These are phyloP conservation scores for Coniferiporia sulphurascens DNA, from an alignment of 1,284 basidiomycete species.

Conservation along the genomic window DNA sequence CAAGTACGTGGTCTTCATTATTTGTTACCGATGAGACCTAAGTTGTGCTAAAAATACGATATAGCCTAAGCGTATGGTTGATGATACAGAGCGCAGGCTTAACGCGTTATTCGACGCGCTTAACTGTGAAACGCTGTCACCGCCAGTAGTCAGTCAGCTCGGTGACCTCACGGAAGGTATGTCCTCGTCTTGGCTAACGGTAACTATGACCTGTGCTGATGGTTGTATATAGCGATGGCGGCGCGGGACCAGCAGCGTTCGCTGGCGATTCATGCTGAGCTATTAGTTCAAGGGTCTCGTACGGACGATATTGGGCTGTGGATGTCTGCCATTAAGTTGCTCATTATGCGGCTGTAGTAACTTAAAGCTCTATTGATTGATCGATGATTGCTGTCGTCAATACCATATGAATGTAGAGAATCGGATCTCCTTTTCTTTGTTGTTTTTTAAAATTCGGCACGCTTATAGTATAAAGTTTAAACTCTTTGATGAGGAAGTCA, in stretches of 20 bases:
- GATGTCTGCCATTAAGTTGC: conserved; percentile 85
- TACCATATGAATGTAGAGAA: too few relatives aligned
- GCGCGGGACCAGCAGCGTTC: conserved; percentile 67
- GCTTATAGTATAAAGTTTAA: too few relatives aligned
- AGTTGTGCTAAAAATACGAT: not conserved
- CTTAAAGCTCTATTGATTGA: not conserved
- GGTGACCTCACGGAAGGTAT: conserved; percentile 63
- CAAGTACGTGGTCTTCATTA: conserved; percentile 47
- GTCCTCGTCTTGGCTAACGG: conserved; percentile 22
- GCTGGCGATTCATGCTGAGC: conserved; percentile 72
- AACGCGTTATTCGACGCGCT: conserved; percentile 86
- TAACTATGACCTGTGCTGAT: conserved; percentile 9
- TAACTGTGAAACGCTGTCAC: conserved; percentile 87
- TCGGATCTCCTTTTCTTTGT: too few relatives aligned
- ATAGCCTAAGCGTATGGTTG: conserved; percentile 76
- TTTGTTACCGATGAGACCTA: too few relatives aligned
- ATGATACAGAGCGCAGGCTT: conserved; percentile 85
- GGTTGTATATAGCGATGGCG: conserved; percentile 55
- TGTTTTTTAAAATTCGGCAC: too few relatives aligned
- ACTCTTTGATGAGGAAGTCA: too few relatives aligned
- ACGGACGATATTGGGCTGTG: conserved; percentile 81
- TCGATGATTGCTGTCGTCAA: too few relatives aligned
- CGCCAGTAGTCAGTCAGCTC: conserved; percentile 64
- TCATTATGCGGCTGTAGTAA: conserved; percentile 56
- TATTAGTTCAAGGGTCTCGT: conserved; percentile 69